Percentiles rank a stretch among this genome's conserved stretches.
These are phyloP conservation scores for Plasmodium berghei DNA, from an alignment of 169 alveolate species.

Conservation along the genomic window DNA sequence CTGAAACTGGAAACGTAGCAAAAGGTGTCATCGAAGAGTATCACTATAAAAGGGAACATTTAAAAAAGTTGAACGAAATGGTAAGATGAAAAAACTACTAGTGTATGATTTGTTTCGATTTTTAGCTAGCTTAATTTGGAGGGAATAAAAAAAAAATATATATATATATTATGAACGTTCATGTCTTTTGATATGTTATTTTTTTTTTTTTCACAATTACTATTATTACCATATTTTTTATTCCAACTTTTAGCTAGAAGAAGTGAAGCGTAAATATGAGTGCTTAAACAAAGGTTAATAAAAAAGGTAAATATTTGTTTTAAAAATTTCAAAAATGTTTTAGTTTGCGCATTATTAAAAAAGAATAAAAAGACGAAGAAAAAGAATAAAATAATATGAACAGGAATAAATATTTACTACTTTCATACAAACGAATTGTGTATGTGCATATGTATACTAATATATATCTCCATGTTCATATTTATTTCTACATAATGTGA, in stretches of 20 bases:
- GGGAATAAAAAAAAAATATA: no score
- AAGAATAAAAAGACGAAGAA: neutral
- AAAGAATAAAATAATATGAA: neutral
- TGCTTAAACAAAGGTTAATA: neutral
- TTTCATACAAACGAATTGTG: neutral
- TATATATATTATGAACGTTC: neutral
- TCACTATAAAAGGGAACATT: constrained; percentile 23
- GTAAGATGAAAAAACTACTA: neutral
- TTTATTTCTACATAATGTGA: constrained; percentile 3
- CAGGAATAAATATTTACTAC: neutral
- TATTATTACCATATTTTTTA: neutral
- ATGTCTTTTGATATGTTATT: neutral
- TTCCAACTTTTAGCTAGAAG: constrained; percentile 9
- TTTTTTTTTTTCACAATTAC: neutral
- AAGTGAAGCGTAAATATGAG: constrained; percentile 6
- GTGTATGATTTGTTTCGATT: neutral
- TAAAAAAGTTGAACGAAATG: constrained; percentile 24
- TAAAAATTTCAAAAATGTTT: neutral
- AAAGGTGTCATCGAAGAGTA: constrained; percentile 46
- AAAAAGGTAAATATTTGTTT: neutral
- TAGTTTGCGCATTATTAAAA: neutral
- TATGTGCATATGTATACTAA: constrained; percentile 1
- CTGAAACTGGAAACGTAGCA: constrained; percentile 19
- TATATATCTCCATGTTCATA: neutral
- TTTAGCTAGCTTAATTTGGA: neutral